A percentile compares a stretch with the other conserved stretches of the same genome.
phyloP scores from a whole-genome alignment of 352 stramenopile species.

The Phytophthora pinifolia region DNA sequence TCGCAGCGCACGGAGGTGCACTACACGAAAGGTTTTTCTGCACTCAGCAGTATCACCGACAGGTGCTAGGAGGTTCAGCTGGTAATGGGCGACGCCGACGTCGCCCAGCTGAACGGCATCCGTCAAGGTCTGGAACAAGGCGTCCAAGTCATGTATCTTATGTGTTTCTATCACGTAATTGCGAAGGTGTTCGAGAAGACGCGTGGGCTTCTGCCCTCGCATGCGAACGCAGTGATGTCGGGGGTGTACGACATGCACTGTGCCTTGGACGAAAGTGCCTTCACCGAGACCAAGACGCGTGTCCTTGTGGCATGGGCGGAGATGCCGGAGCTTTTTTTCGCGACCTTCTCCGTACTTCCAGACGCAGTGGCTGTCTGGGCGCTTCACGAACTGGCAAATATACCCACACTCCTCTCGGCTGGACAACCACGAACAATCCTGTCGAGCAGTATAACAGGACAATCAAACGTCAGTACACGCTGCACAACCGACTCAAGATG shows the following conservation, averaged over 20 bases:
- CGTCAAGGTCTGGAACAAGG: not conserved
- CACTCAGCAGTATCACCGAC: not conserved
- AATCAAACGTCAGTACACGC: constrained; percentile 2
- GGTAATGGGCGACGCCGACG: constrained; percentile 1
- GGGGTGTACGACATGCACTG: constrained; percentile 4
- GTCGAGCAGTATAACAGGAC: constrained; percentile 6
- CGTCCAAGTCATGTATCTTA: not conserved
- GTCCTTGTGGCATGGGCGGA: not conserved
- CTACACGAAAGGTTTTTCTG: not conserved
- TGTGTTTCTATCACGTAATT: constrained; percentile 7
- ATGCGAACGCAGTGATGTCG: not conserved
- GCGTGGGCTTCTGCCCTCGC: not conserved
- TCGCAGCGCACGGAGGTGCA: not conserved
- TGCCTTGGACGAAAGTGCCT: not conserved
- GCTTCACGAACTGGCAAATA: not conserved
- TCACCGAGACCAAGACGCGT: not conserved
- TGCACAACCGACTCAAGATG: constrained; percentile 1
- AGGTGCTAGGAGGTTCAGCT: not conserved
- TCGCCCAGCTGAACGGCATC: not conserved
- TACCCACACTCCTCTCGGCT: not conserved
- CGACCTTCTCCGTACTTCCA: not conserved
- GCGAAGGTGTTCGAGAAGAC: constrained; percentile 3
- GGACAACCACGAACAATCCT: not conserved
- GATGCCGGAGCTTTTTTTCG: not conserved
- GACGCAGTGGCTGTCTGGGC: not conserved